Conservation (phyloP, 2,329 filamentous ascomycete genomes). For the Colletotrichum paranaense region DNA sequence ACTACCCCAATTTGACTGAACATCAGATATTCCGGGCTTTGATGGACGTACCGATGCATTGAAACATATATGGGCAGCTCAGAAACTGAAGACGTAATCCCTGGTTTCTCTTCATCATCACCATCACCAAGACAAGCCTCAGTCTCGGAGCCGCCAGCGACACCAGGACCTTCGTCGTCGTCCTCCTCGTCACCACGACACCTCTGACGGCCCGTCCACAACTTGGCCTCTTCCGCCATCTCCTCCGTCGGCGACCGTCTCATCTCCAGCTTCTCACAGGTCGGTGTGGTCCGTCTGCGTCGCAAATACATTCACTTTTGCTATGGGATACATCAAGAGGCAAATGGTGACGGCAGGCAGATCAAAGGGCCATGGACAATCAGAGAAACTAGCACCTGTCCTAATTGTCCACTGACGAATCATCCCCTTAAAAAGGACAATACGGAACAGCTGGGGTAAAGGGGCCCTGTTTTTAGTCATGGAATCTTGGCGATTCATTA, state of each 20-base stretch:
- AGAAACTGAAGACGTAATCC: neutral
- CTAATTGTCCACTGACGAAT: neutral
- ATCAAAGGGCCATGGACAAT: neutral
- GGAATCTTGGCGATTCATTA: conserved; percentile 30
- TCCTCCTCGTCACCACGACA: neutral
- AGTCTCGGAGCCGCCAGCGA: conserved; percentile 27
- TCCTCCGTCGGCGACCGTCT: conserved; percentile 17
- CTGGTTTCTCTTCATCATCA: neutral
- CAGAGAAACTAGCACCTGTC: neutral
- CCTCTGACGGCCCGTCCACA: conserved; percentile 21
- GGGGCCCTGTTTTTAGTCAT: conserved; percentile 25
- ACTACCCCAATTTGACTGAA: too few relatives aligned
- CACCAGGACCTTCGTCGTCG: conserved; percentile 7
- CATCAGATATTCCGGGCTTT: neutral
- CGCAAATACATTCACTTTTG: conserved; percentile 31
- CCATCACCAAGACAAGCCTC: conserved; percentile 27
- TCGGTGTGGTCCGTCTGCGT: conserved; percentile 20
- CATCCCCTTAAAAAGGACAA: neutral
- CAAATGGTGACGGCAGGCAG: neutral
- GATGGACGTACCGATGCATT: conserved; percentile 27
- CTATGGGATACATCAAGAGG: neutral
- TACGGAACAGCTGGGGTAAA: neutral
- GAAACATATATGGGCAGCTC: conserved; percentile 26
- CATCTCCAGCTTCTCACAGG: conserved; percentile 15
- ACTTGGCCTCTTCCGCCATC: conserved; percentile 25